Base-by-base conservation (phyloP, 164 flowering plant species). In the Magnolia officinalis region DNA sequence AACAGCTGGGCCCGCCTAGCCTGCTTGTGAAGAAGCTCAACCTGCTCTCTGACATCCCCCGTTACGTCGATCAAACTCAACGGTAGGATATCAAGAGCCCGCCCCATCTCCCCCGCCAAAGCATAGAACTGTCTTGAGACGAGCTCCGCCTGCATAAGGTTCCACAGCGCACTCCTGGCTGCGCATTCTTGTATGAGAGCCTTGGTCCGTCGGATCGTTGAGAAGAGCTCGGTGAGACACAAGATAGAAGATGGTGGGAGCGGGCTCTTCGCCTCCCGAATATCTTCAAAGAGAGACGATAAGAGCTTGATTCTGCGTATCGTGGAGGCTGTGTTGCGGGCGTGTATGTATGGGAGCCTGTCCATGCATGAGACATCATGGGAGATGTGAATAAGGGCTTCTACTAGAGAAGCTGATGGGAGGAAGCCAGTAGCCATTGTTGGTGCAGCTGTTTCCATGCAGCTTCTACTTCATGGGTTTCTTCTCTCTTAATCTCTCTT, bases 21-120 rank as follows among this genome's bases (percentile, higher is more conserved):
- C 61, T 92, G 95, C 80, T 78, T 90, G 81, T 86, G 91, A 51
- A 90, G 88, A 74, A 92, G 90, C 83, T 89, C 92, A n/a, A 92
- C 85, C 83, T 92, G 95, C 83, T 92, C 95, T 78, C 85, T 82
- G 16, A 76, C 83, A 77, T 91, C 97, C 0, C 81, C 69, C 0
- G 85, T 83, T 37, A 90, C 58, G 26, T 83, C 78, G 6, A 92
- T 84, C 86, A 88, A 77, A 75, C 89, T 91, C 74, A 88, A 80
- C 9, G 95, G 95, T 5, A 91, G 76, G 71, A 91, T 86, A 78
- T 90, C 95, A 1, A 92, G 85, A 6, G 91, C 90, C 14, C 81
- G 84, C 9, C 88, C 90, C 79, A 92, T 81, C 72, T 92, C 95
- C 77, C 79, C 88, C 70, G 74, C 89, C 29, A 85, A 67, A 29